phyloP scores from a whole-genome alignment of 1,284 basidiomycete genomes.

The Tilletia indica region DNA sequence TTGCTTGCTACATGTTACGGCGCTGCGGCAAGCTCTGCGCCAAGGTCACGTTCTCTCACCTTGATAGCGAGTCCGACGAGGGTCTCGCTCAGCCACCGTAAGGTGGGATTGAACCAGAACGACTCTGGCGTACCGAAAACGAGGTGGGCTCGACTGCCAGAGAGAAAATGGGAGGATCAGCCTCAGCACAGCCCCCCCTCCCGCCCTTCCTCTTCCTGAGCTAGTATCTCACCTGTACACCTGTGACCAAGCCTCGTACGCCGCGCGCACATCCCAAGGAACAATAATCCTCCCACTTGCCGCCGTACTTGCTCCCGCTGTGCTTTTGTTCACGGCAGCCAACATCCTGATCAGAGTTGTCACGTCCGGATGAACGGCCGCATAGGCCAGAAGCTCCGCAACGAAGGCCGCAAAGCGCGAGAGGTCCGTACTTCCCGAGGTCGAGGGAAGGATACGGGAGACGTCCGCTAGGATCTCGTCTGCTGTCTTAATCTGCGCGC shows the following conservation, averaged over 20 bases:
- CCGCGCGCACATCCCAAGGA: background rate
- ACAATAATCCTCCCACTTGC: background rate
- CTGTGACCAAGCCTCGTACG: conserved; percentile 18
- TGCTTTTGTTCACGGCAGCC: background rate
- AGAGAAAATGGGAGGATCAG: background rate
- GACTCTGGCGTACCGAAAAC: conserved; percentile 10
- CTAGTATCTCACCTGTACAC: conserved; percentile 14
- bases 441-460: background rate
- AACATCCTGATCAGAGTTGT: background rate
- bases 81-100: conserved; percentile 4
- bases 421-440: background rate
- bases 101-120: conserved; percentile 13
- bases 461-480: background rate
- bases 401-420: conserved; percentile 13
- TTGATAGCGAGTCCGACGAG: conserved; percentile 6
- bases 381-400: conserved; percentile 2
- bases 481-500: background rate
- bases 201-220: too few relatives aligned
- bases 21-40: background rate
- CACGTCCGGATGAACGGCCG: background rate
- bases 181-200: too few relatives aligned
- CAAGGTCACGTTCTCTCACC: background rate
- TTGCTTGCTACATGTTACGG: background rate
- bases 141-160: conserved; percentile 14
- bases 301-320: background rate